A percentile compares a stretch with the other conserved stretches of the same genome.
Conservation (phyloP, 768 basidiomycete species). For the Lentinus brumalis region DNA sequence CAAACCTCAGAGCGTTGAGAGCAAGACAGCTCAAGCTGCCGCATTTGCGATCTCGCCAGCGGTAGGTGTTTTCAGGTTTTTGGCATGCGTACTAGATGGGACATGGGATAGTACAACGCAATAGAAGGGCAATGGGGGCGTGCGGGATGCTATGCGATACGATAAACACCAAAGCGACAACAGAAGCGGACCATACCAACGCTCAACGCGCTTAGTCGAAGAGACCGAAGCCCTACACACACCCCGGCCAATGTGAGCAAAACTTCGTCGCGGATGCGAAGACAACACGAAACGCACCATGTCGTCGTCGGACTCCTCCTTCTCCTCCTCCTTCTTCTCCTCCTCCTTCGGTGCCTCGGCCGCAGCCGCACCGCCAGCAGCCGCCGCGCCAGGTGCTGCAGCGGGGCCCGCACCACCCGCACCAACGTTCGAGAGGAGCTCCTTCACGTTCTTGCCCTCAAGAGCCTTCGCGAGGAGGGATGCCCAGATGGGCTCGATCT, state of each 20-base stretch:
- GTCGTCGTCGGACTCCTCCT: conserved; percentile 89
- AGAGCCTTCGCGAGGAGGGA: conserved; percentile 95
- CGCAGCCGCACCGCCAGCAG: conserved; percentile 59
- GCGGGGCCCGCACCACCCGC: conserved; percentile 80
- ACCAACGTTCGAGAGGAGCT: conserved; percentile 93
- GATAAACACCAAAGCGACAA: conserved; percentile 15
- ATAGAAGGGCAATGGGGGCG: conserved; percentile 6
- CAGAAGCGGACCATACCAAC: not conserved
- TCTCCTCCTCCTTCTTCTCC: conserved; percentile 85
- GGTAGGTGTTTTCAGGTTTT: conserved; percentile 16
- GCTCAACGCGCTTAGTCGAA: conserved; percentile 65
- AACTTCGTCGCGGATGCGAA: not conserved
- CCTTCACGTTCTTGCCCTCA: conserved; percentile 97
- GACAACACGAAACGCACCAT: conserved; percentile 55
- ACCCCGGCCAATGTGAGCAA: not conserved
- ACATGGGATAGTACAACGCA: conserved; percentile 19
- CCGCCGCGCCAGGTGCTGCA: conserved; percentile 53
- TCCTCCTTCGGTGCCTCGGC: conserved; percentile 76
- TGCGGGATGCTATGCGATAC: conserved; percentile 18
- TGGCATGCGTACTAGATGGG: conserved; percentile 11
- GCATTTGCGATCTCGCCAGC: too few species aligned
- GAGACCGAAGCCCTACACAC: conserved; percentile 87
- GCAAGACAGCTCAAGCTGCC: too few species aligned
- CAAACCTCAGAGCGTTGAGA: too few species aligned
- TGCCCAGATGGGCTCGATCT: conserved; percentile 97